phyloP scores from a whole-genome alignment of 805 yeast species.

The Saturnispora sekii region DNA sequence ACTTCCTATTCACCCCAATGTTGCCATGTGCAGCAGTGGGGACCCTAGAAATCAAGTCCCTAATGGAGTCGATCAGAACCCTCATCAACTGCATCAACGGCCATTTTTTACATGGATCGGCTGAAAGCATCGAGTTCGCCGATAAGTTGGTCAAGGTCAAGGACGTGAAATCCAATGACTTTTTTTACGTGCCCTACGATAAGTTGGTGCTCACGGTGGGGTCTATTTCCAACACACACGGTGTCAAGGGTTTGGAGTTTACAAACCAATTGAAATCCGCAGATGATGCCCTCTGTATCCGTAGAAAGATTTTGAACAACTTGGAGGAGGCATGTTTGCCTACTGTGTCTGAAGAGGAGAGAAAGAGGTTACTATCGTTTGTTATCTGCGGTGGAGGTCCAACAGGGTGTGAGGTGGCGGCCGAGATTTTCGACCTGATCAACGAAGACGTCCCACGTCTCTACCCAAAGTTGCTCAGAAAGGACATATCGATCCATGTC shows the following conservation, averaged over 20 bases:
- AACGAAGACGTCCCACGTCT: slow-evolving; percentile 83
- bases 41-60: slow-evolving; percentile 80
- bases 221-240: slow-evolving; percentile 88
- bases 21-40: slow-evolving; percentile 94
- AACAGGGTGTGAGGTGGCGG: slow-evolving; percentile 96
- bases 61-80: slow-evolving; percentile 84
- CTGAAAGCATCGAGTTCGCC: slow-evolving; percentile 67
- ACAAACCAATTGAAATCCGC: slow-evolving; percentile 86
- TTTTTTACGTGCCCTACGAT: slow-evolving; percentile 53
- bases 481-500: slow-evolving; percentile 72
- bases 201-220: slow-evolving; percentile 89
- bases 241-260: slow-evolving; percentile 89
- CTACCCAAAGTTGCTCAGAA: slow-evolving; percentile 70
- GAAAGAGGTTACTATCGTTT: slow-evolving; percentile 74
- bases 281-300: slow-evolving; percentile 73
- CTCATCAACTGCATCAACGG: slow-evolving; percentile 76
- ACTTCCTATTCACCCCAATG: slow-evolving; percentile 88
- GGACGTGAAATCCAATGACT: slow-evolving; percentile 34
- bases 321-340: slow-evolving; percentile 81
- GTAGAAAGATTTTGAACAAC: slow-evolving; percentile 71
- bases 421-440: slow-evolving; percentile 87
- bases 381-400: slow-evolving; percentile 98
- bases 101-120: slow-evolving; percentile 80
- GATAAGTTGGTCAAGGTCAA: slow-evolving; percentile 54
- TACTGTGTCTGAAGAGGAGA: slow-evolving; percentile 59